Base-by-base conservation (phyloP, 2,329 filamentous ascomycete genomes). In the Aureobasidium namibiae region DNA sequence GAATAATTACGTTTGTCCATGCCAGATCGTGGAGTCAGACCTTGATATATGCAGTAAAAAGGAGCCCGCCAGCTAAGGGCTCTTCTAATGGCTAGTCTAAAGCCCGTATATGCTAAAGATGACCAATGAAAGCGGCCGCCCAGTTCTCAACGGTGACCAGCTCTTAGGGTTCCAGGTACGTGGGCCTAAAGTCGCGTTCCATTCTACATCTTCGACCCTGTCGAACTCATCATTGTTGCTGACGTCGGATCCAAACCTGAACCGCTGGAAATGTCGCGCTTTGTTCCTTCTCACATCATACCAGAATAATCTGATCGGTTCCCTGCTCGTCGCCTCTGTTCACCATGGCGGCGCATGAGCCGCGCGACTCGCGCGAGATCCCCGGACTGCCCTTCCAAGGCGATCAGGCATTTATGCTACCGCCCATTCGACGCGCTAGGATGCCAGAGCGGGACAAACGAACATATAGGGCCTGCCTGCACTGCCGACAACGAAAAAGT, bases 401-500 rank as follows among this genome's bases (percentile, higher is more conserved):
- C 23, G 57, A 48, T 24, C 56, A 52, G 39, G 45, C 57, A 26
- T 59, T 52, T 24, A 59, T 50, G 57, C 48, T 59, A 16, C 57
- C 59, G 7, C 59, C 59, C 31, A 41, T 61, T 16, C 59, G 59
- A 38, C 50, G 59, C 21, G 59, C 53, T 33, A 57, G 45, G 36
- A n/a, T 44, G 56, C 65, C 63, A 9, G 67, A 70, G 61, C 66
- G 67, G 14, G 68, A 70, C 38, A 70, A 70, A 60, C 64, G 68
- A 21, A 70, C 68, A 11, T 69, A 70, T 62, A 60, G 68, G 11
- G 68, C 68, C 8, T 70, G 68, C 60, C 58, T 70, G 34, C 68
- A 70, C 56, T 69, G 68, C 58, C 62, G 68, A 45, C 67, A 69
- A 62, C 60, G 68, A n/a, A 70, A 70, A 61, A 67, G 65, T n/a